Percentiles rank a stretch among this genome's conserved stretches.
These are phyloP conservation scores for Massariosphaeria phaeospora DNA, from an alignment of 495 filamentous ascomycete species.

Conservation along the genomic window DNA sequence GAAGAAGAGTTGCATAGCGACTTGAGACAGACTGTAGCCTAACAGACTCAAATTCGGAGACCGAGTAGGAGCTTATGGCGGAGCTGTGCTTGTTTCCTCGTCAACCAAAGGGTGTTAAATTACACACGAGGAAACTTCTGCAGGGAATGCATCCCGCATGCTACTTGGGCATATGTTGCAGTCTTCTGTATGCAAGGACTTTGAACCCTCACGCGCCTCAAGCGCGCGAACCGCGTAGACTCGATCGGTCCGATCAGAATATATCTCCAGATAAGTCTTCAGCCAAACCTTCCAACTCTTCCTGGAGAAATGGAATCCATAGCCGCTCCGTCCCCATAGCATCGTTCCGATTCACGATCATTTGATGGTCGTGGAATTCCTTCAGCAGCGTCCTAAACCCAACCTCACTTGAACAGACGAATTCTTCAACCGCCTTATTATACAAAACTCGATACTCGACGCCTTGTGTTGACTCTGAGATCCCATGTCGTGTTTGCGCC, in stretches of 20 bases:
- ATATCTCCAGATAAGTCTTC: conserved; percentile 54
- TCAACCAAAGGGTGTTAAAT: neutral
- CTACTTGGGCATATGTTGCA: neutral
- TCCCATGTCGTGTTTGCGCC: neutral
- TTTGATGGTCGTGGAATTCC: conserved; percentile 97
- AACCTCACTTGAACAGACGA: conserved; percentile 95
- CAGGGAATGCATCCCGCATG: neutral
- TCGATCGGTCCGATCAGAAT: conserved; percentile 2
- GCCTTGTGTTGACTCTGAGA: conserved; percentile 43
- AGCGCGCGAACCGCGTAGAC: neutral
- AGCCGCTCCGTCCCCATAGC: conserved; percentile 76
- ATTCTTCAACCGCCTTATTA: conserved; percentile 91
- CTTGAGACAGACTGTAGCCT: neutral
- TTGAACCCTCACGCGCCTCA: neutral
- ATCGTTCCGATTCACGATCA: conserved; percentile 85
- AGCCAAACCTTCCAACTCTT: conserved; percentile 83
- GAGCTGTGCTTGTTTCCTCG: neutral
- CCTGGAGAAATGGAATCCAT: conserved; percentile 76
- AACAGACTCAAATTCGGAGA: too few species aligned
- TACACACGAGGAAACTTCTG: neutral
- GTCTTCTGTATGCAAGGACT: neutral
- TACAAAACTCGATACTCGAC: conserved; percentile 89
- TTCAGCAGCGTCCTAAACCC: conserved; percentile 89
- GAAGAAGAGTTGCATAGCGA: neutral
- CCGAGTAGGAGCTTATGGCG: neutral